Evolutionary conservation across 2,329 filamentous ascomycete species (phyloP).

Genomic region (Colletotrichum camelliae): DNA sequence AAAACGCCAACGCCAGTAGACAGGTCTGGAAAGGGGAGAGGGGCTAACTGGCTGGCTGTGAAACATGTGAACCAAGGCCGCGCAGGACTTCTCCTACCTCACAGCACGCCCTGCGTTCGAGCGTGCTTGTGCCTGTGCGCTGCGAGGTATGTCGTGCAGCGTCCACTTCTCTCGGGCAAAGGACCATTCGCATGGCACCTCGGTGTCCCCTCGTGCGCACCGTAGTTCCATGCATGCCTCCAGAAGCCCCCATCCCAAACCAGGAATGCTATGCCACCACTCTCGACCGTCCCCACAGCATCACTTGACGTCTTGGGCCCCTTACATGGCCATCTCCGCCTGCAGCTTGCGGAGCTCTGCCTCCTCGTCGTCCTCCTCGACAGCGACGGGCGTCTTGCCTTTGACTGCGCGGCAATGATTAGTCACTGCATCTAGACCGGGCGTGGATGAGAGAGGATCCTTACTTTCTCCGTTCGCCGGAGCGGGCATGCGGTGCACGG

Average conservation of each 20-base stretch:
- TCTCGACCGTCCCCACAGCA: constrained; percentile 1
- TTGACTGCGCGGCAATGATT: constrained; percentile 43
- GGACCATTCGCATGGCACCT: not conserved
- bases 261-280: constrained; percentile 21
- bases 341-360: constrained; percentile 91
- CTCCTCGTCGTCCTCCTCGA: constrained; percentile 92
- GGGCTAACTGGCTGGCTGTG: not conserved
- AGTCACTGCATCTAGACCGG: not conserved
- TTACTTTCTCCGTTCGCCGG: constrained; percentile 78
- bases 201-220: not conserved
- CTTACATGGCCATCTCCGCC: constrained; percentile 95
- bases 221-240: constrained; percentile 1
- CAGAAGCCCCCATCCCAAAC: constrained; percentile 4
- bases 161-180: not conserved
- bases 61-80: not conserved
- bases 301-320: not conserved
- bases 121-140: not conserved
- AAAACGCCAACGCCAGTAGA: constrained; percentile 23
- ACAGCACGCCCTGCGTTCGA: not conserved
- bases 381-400: constrained; percentile 48
- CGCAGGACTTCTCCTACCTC: not conserved
- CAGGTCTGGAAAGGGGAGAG: not conserved
- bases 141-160: not conserved
- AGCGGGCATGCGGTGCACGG: constrained; percentile 77
- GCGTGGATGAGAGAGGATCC: constrained; percentile 38